Evolutionary conservation across 768 basidiomycete genomes (phyloP).

Genomic region (Podaxis sp.): DNA sequence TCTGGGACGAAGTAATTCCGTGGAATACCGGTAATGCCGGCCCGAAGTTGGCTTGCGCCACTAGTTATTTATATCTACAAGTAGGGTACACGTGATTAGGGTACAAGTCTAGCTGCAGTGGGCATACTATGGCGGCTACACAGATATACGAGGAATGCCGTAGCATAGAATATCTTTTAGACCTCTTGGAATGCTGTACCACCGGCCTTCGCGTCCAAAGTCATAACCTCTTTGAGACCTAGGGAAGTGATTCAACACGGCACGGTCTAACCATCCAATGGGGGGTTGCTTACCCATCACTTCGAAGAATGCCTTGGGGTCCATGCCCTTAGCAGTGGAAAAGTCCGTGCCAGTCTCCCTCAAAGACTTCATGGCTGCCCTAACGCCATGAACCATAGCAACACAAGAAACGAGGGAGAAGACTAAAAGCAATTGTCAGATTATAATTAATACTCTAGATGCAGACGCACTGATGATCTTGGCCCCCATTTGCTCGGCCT

Average conservation of each 20-base stretch:
- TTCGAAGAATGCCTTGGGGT: conserved; percentile 74
- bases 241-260: background rate
- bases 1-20: background rate
- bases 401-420: conserved; percentile 77
- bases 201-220: conserved; percentile 9
- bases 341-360: conserved; percentile 80
- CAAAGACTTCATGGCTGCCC: conserved; percentile 68
- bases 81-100: background rate
- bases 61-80: background rate
- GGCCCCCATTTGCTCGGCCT: conserved; percentile 68
- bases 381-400: conserved; percentile 72
- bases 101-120: conserved; percentile 1
- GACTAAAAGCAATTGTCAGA: conserved; percentile 36
- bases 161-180: background rate
- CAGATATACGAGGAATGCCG: background rate
- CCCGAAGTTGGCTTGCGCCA: background rate
- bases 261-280: background rate
- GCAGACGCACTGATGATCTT: conserved; percentile 68
- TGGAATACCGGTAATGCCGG: conserved; percentile 2
- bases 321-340: conserved; percentile 58
- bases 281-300: conserved; percentile 53
- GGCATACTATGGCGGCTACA: background rate
- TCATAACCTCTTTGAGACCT: conserved; percentile 10
- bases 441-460: background rate
- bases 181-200: conserved; percentile 9